These are phyloP conservation scores for Sporothrix inflata DNA, from an alignment of 2,329 filamentous ascomycete genomes.

Conservation along the genomic window DNA sequence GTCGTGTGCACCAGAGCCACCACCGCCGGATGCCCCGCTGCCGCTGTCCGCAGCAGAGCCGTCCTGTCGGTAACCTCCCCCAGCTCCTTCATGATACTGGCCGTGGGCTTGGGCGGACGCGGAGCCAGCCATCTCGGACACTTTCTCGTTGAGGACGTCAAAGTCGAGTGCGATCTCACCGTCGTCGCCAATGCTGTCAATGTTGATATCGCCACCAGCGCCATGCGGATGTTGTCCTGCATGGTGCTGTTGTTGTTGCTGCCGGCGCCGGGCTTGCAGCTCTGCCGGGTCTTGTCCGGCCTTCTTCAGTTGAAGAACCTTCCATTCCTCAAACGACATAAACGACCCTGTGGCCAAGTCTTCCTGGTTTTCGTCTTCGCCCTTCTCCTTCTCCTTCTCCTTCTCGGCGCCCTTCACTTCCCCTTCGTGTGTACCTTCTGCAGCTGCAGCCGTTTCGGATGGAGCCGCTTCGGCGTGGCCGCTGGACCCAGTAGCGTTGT, in stretches of 20 bases:
- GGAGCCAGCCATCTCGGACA: conserved; percentile 48
- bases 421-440: not conserved
- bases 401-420: conserved; percentile 35
- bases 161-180: conserved; percentile 73
- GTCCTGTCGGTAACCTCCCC: conserved; percentile 38
- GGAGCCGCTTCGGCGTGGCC: conserved; percentile 23
- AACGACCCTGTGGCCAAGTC: conserved; percentile 70
- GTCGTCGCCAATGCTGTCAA: conserved; percentile 81
- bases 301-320: conserved; percentile 85
- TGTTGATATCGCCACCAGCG: conserved; percentile 61
- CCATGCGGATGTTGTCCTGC: conserved; percentile 2
- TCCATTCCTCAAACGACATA: conserved; percentile 98
- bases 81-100: conserved; percentile 35
- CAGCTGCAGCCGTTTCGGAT: conserved; percentile 15
- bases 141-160: conserved; percentile 51
- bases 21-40: conserved; percentile 39
- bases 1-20: conserved; percentile 38
- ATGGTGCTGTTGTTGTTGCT: conserved; percentile 41
- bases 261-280: conserved; percentile 64
- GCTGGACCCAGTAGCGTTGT: conserved; percentile 19
- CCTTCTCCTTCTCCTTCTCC: conserved; percentile 6
- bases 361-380: conserved; percentile 32
- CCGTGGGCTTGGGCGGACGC: conserved; percentile 35
- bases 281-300: conserved; percentile 73
- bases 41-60: conserved; percentile 24